Percentiles rank a stretch among this genome's conserved stretches.
These are phyloP conservation scores for Triangularia verruculosa DNA, from an alignment of 2,329 filamentous ascomycete genomes.

Conservation along the genomic window DNA sequence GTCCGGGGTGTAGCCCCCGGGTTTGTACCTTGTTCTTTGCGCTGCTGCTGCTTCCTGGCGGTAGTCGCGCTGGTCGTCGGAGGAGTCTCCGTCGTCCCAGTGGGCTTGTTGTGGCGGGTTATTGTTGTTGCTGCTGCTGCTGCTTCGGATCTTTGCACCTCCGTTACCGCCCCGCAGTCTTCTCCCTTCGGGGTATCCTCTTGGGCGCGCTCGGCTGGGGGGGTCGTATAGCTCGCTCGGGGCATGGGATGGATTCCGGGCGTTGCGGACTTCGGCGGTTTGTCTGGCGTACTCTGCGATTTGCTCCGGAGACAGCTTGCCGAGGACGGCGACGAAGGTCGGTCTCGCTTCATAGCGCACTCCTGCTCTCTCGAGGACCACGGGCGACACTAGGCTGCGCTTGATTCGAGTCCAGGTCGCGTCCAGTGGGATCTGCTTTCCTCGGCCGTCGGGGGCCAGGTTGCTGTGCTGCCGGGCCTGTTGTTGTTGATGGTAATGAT, in stretches of 20 bases:
- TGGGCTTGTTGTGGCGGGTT: not conserved
- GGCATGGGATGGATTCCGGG: slow-evolving; percentile 31
- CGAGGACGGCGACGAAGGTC: slow-evolving; percentile 59
- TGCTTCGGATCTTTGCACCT: not conserved
- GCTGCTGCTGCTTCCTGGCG: not conserved
- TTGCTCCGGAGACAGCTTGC: slow-evolving; percentile 50
- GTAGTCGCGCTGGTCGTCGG: slow-evolving; percentile 23
- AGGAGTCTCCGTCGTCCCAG: slow-evolving; percentile 32
- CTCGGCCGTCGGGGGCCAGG: slow-evolving; percentile 56
- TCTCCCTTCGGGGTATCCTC: slow-evolving; percentile 3
- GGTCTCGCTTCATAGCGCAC: slow-evolving; percentile 60
- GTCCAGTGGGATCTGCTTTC: slow-evolving; percentile 54
- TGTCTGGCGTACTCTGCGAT: slow-evolving; percentile 50
- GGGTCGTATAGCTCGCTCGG: slow-evolving; percentile 13
- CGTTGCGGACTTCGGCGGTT: slow-evolving; percentile 46
- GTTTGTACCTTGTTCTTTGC: slow-evolving; percentile 13
- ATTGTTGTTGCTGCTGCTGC: no score
- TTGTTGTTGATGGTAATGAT: slow-evolving; percentile 22
- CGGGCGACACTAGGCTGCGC: slow-evolving; percentile 54
- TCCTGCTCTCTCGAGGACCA: slow-evolving; percentile 53
- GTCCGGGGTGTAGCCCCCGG: slow-evolving; percentile 15
- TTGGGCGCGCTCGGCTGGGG: slow-evolving; percentile 7
- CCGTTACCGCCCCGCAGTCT: not conserved
- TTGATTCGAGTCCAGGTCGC: slow-evolving; percentile 60
- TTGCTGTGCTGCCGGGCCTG: slow-evolving; percentile 31